Evolutionary conservation across 78 protist genomes (phyloP).

Genomic region (Planoprotostelium fungivorum): DNA sequence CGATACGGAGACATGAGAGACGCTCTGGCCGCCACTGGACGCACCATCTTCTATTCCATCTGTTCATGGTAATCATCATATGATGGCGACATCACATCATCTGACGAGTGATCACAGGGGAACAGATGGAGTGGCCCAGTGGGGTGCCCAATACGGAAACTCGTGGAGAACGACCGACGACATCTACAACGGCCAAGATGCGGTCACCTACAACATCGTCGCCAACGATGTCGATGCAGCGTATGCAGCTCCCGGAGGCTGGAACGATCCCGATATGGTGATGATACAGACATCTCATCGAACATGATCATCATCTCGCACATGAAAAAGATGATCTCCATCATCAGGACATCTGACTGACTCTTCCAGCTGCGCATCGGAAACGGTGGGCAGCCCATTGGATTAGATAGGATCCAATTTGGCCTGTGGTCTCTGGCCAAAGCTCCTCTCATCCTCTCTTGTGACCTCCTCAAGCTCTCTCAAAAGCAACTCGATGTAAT

Average conservation of each 20-base stretch:
- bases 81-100: conserved; percentile 26
- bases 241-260: conserved; percentile 47
- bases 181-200: conserved; percentile 15
- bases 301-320: no score
- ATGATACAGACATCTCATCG: no score
- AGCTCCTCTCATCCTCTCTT: conserved; percentile 69
- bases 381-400: conserved; percentile 36
- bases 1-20: conserved; percentile 26
- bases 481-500: not conserved
- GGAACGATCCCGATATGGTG: conserved; percentile 67
- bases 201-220: conserved; percentile 27
- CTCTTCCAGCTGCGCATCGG: conserved; percentile 67
- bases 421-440: conserved; percentile 61
- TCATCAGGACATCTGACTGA: not conserved
- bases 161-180: conserved; percentile 68
- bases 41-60: conserved; percentile 58
- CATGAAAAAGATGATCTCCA: no score
- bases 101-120: no score
- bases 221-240: conserved; percentile 15
- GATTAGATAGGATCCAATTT: conserved; percentile 43
- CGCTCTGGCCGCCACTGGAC: conserved; percentile 56
- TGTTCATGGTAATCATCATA: conserved; percentile 61
- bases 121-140: not conserved
- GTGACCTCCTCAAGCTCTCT: conserved; percentile 41
- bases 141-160: conserved; percentile 61